Base-by-base conservation (phyloP, 768 basidiomycete genomes). In the Mycena venus region DNA sequence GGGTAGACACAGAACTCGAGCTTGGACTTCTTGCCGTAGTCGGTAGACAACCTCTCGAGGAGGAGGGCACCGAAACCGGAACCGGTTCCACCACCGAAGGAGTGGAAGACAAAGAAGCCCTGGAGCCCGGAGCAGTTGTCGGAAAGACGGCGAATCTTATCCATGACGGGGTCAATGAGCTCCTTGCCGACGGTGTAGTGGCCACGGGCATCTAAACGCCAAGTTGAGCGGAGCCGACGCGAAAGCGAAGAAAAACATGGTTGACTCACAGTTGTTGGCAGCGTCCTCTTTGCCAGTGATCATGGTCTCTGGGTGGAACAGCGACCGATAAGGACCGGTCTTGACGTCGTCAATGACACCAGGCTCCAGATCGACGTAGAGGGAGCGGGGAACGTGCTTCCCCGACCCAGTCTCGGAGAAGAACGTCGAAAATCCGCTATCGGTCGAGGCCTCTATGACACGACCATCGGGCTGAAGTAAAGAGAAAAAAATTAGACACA, bases 21-120 rank as follows among this genome's bases (percentile, higher is more conserved):
- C 89, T 99, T 99, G 68, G 95, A 97, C 87, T 99, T 99, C 87
- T 99, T 99, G 83, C 98, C 98, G 79, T 98, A 99, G 84, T 99
- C 98, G 71, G 94, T 94, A 21, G 97, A 97, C 64, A 99, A 92
- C 77, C 95, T 93, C 86, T 99, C 98, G 72, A 99, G 92, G 64
- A 99, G 91, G 78, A 99, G 91, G 63, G 98, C 97, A 80, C 98
- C 98, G 82, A 99, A 98, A 77, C 98, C 98, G 71, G 98, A 99
- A 75, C 98, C 98, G 75, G 98, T 99, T 85, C 98, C 98, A 81
- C 98, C 98, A 84, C 98, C 98, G 84, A 99, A 99, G 60, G 98
- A 99, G 89, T 99, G 98, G 93, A 99, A 99, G 79, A 98, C 96
- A 83, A 99, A 99, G 90, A 99, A 99, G 74, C 98, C 98, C 85